Evolutionary conservation across 2,329 filamentous ascomycete species (phyloP), one percentile per base, ranked within the genome.

Genomic region (Epichloe gansuensis): DNA sequence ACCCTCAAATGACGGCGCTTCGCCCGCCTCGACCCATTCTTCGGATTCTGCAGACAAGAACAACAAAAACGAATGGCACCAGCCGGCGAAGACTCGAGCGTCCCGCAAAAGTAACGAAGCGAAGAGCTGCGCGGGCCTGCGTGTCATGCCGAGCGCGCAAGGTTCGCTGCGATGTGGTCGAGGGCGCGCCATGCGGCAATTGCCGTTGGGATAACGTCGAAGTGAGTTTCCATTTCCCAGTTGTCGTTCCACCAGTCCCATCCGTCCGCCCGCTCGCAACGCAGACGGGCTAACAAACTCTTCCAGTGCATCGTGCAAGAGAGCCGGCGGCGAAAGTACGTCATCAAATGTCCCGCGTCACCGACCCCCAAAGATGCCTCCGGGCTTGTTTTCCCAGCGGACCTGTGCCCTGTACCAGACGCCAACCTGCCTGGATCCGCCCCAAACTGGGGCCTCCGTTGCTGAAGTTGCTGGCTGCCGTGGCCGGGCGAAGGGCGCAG

Each of bases 161-260:
- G 68, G 91, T 96, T 43, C 82, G 91, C 53, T 96, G 91, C 73
- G 91, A 96, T 72, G 90, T 95, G 53, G 89, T 93, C 54, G 89
- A 95, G 68, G 85, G 86, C 48, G 85, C 85, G 44, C 89, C 89
- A 1, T 95, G 89, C 68, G 90, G 87, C 52, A 95, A 95, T 69
- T 94, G 89, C 71, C 77, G 87, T 57, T 80, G 86, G 72, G 86
- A 89, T 67, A 83, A 86, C 65, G 84, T 89, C 54, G 83, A 88
- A 64, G 68, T 70, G 63, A 50, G 67, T 55, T 6, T 39, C 5
- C 46, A 28, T 48, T 11, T 21, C 28, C 28, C 28, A 3, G 28
- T 0, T 31, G 28, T 2, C 28, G 28, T 31, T 9, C 28, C 8
- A 8, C 8, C 28, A 11, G 28, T 31, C 8, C 28, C 28, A 39